These are phyloP conservation scores for Fusarium anguioides DNA, from an alignment of 2,329 filamentous ascomycete genomes.

Conservation along the genomic window DNA sequence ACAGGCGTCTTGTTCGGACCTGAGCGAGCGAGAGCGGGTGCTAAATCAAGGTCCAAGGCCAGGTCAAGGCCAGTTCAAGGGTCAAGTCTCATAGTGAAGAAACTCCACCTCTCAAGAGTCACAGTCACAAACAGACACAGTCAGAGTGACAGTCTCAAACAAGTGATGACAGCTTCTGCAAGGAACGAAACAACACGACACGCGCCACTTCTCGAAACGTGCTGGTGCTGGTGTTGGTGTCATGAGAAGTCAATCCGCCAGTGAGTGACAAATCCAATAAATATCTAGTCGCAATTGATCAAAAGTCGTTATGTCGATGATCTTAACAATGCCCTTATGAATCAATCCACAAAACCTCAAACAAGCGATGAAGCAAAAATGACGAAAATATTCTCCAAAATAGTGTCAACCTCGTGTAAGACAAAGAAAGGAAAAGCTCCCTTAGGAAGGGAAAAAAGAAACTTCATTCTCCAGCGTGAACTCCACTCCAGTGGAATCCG, in stretches of 20 bases:
- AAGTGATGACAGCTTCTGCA: slow-evolving; percentile 21
- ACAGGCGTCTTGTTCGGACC: slow-evolving; percentile 37
- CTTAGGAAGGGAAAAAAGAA: slow-evolving; percentile 4
- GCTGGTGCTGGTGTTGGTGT: slow-evolving; percentile 30
- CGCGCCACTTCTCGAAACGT: slow-evolving; percentile 35
- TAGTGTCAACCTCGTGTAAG: slow-evolving; percentile 10
- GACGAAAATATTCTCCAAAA: slow-evolving; percentile 13
- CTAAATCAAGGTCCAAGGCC: slow-evolving; percentile 27
- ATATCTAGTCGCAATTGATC: neutral
- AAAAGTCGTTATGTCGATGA: slow-evolving; percentile 12
- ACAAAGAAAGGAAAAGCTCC: neutral
- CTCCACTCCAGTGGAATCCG: slow-evolving; percentile 34
- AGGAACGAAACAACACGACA: slow-evolving; percentile 30
- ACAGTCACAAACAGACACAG: slow-evolving; percentile 6
- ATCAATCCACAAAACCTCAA: neutral
- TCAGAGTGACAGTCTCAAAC: slow-evolving; percentile 14
- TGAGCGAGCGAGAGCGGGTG: slow-evolving; percentile 38
- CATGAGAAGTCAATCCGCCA: slow-evolving; percentile 18
- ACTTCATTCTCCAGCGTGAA: neutral
- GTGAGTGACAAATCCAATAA: neutral
- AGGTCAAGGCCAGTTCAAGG: slow-evolving; percentile 2
- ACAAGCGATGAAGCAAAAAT: slow-evolving; percentile 2
- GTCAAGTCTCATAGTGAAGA: slow-evolving; percentile 16
- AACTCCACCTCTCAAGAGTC: slow-evolving; percentile 17
- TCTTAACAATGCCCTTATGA: neutral